Conservation (phyloP, 2,329 filamentous ascomycete species). For the Pseudocercospora vitis region DNA sequence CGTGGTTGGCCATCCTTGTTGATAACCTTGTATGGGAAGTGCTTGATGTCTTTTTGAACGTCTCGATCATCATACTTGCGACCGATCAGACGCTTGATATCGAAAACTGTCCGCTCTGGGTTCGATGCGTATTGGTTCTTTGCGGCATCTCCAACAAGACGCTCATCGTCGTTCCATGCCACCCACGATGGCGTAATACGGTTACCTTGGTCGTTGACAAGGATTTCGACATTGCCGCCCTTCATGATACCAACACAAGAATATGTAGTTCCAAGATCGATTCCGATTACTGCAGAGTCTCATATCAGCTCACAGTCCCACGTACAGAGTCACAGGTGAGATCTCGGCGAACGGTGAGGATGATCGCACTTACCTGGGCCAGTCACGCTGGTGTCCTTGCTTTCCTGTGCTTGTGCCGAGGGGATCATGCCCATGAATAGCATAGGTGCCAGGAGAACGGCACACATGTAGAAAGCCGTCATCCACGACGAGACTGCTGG, state of each 20-base stretch:
- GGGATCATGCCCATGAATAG: conserved; percentile 69
- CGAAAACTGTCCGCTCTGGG: conserved; percentile 51
- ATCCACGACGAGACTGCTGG: conserved; percentile 57
- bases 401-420: conserved; percentile 64
- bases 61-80: conserved; percentile 64
- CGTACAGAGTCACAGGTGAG: background rate
- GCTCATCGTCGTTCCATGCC: conserved; percentile 84
- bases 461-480: conserved; percentile 85
- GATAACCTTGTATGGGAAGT: conserved; percentile 95
- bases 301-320: conserved; percentile 2
- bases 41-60: conserved; percentile 91
- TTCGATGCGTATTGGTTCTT: conserved; percentile 78
- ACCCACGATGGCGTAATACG: conserved; percentile 75
- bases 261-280: conserved; percentile 88
- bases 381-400: conserved; percentile 69
- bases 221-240: conserved; percentile 90
- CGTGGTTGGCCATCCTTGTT: conserved; percentile 87
- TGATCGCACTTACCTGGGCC: conserved; percentile 61
- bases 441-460: conserved; percentile 81
- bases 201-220: conserved; percentile 96
- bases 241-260: conserved; percentile 94
- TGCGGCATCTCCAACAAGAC: conserved; percentile 93
- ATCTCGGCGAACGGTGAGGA: background rate
- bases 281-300: conserved; percentile 72
- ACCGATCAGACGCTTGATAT: conserved; percentile 54